These are phyloP conservation scores for cucumber (Cucumis sativus) DNA, from an alignment of 306 rosid genomes.

Conservation along the genomic window Cucumber_9930_V3 NC_026658.2:22939501-22940000, in stretches of 20 bases:
- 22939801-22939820: conserved; percentile 19
- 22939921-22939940: too few species aligned
- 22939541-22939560: conserved; percentile 1
- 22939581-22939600: neutral
- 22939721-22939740: neutral
- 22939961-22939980: too few species aligned
- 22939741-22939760: conserved; percentile 3
- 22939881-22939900: conserved; percentile 13
- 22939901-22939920: conserved; percentile 5
- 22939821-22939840: too few species aligned
- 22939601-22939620: neutral
- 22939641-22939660: neutral
- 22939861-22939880: too few species aligned
- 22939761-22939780: neutral
- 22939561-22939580: conserved; percentile 7
- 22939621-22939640: neutral
- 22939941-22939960: too few species aligned
- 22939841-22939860: too few species aligned
- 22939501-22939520: conserved; percentile 12
- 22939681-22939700: conserved; percentile 13
- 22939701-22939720: conserved; percentile 16
- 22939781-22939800: conserved; percentile 21
- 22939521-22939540: conserved; percentile 21
- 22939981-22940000: too few species aligned
- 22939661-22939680: neutral